A percentile compares a stretch with the other conserved stretches of the same genome.
phyloP scores from a whole-genome alignment of 2,329 filamentous ascomycete genomes.

The Cytospora mali region DNA sequence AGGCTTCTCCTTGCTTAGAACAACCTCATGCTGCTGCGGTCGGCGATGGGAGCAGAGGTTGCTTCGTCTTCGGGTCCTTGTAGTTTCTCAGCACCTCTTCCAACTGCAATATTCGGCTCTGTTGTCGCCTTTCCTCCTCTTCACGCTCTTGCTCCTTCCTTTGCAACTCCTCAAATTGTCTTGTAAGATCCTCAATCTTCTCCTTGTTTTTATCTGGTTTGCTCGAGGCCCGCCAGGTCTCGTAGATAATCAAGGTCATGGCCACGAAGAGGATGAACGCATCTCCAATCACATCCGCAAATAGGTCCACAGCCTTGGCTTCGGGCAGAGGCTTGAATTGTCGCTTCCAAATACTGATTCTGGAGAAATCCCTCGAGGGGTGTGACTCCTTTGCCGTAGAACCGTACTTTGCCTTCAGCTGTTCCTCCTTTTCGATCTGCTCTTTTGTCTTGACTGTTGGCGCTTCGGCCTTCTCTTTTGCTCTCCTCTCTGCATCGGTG shows the following conservation, averaged over 20 bases:
- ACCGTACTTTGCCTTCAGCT: conserved; percentile 46
- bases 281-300: conserved; percentile 67
- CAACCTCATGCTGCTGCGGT: conserved; percentile 30
- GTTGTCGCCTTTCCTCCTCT: conserved; percentile 49
- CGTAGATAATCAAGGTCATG: conserved; percentile 59
- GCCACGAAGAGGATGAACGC: conserved; percentile 65
- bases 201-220: conserved; percentile 63
- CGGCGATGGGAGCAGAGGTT: conserved; percentile 50
- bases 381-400: conserved; percentile 45
- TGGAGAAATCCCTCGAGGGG: conserved; percentile 37
- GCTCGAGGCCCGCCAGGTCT: conserved; percentile 60
- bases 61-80: conserved; percentile 60
- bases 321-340: conserved; percentile 67
- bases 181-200: conserved; percentile 53
- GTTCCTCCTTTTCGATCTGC: conserved; percentile 58
- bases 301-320: conserved; percentile 66
- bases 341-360: conserved; percentile 59
- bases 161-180: conserved; percentile 52
- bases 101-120: conserved; percentile 51
- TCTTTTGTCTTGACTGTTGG: conserved; percentile 68
- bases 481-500: conserved; percentile 57
- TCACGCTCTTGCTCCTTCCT: conserved; percentile 54
- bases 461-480: conserved; percentile 64
- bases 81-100: conserved; percentile 56
- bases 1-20: too few species aligned